Base-by-base conservation (phyloP, 2,329 filamentous ascomycete species). In the Trichoderma asperellum region DNA sequence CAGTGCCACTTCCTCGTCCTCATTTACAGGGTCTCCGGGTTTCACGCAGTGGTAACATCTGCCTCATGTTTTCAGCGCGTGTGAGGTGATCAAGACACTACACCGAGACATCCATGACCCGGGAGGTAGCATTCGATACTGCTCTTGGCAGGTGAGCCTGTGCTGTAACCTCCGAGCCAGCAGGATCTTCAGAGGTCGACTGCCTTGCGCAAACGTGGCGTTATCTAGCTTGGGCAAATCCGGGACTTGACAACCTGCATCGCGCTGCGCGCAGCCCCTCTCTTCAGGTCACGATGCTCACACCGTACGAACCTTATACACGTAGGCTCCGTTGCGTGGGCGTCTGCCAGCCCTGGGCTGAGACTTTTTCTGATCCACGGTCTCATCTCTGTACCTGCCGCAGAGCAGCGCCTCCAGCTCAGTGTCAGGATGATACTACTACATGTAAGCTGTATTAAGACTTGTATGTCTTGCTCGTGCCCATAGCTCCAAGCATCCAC, bases 271-370 rank as follows among this genome's bases (percentile, higher is more conserved):
- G 62, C 37, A 37, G 18, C 53, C 37, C 49, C 35, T 53, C 35
- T 53, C 62, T 21, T 29, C 27, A 27, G 43, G 49, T 58, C 55
- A 58, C 55, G 61, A 64, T 40, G 35, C 52, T 53, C 34, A 55
- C 40, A 66, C 62, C 29, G 62, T 57, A 66, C 53, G 53, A 58
- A 66, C 53, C 57, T 27, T 65, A 65, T 65, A 43, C 40, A 43
- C 6, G 40, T n/a, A 55, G 8, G 27, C 35, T 18, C 43, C 14
- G 52, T n/a, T n/a, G 24, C 27, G 11, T 27, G 21, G 47, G 52
- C 35, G 24, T 2, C 21, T 14, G 61, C 61, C 55, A 34, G 53
- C 24, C 53, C 61, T 64, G 61, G 40, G 49, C 29, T 55, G 21
- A 61, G 27, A 34, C 16, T 16, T 43, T 43, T 18, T 8, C 40